phyloP scores from a whole-genome alignment of 176 grass and related monocot genomes.

The Triticum dicoccoides region DNA sequence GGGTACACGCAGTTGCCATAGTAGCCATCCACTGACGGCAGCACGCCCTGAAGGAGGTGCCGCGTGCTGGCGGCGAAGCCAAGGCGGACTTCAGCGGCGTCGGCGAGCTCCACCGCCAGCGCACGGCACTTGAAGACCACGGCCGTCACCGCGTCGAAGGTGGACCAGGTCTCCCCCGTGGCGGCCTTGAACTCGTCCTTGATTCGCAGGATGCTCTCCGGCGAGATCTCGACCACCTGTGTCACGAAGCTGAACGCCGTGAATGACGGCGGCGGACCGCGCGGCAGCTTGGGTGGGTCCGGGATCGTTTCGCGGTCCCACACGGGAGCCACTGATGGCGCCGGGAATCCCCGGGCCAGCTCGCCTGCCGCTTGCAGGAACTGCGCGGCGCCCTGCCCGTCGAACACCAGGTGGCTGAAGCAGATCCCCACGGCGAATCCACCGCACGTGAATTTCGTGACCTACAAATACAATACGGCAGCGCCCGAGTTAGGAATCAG shows the following conservation, averaged over 20 bases:
- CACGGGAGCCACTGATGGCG: slow-evolving; percentile 47
- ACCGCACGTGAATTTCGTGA: slow-evolving; percentile 83
- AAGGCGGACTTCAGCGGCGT: slow-evolving; percentile 54
- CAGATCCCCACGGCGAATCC: slow-evolving; percentile 75
- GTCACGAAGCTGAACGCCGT: slow-evolving; percentile 70
- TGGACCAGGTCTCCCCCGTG: slow-evolving; percentile 57
- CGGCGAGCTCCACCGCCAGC: slow-evolving; percentile 32
- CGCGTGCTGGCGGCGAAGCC: slow-evolving; percentile 79
- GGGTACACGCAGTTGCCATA: slow-evolving; percentile 84
- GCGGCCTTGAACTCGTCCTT: slow-evolving; percentile 46
- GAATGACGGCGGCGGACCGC: slow-evolving; percentile 40
- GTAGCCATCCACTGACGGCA: slow-evolving; percentile 60
- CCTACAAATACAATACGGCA: slow-evolving; percentile 29
- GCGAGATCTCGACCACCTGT: slow-evolving; percentile 55
- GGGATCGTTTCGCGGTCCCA: slow-evolving; percentile 70
- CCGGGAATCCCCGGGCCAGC: slow-evolving; percentile 54
- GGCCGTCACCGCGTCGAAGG: slow-evolving; percentile 73
- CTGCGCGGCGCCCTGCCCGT: slow-evolving; percentile 68
- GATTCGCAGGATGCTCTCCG: slow-evolving; percentile 50
- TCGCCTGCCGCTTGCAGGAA: slow-evolving; percentile 67
- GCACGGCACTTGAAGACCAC: slow-evolving; percentile 73
- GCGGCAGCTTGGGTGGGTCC: slow-evolving; percentile 56
- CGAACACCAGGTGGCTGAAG: slow-evolving; percentile 87
- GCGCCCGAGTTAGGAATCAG: background rate
- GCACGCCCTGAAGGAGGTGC: slow-evolving; percentile 59